Evolutionary conservation across 139 green algal genomes (phyloP).

Genomic region (Ulvella scutata): DNA sequence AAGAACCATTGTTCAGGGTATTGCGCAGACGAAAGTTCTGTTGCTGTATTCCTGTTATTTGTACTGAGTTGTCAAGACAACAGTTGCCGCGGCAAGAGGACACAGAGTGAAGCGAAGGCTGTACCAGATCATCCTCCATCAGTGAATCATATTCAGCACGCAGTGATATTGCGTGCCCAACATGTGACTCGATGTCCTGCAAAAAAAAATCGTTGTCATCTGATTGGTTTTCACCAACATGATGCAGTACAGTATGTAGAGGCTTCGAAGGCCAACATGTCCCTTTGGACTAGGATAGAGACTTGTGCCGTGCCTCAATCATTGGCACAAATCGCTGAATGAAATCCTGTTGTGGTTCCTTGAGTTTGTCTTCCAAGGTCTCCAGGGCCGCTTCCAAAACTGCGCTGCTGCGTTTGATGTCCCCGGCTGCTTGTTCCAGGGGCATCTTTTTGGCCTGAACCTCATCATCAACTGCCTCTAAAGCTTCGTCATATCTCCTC

Average conservation of each 20-base stretch:
- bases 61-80: too few relatives aligned
- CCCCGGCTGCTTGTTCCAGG: not conserved
- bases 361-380: slow-evolving; percentile 2
- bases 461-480: not conserved
- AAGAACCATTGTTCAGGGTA: too few relatives aligned
- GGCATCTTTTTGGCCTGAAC: not conserved
- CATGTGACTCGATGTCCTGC: slow-evolving; percentile 1
- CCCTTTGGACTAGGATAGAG: too few relatives aligned
- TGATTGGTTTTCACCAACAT: not conserved
- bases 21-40: too few relatives aligned
- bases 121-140: not conserved
- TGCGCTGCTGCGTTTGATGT: slow-evolving; percentile 1
- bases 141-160: not conserved
- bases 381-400: not conserved
- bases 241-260: not conserved
- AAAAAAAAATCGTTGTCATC: too few relatives aligned
- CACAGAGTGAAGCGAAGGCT: too few relatives aligned
- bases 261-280: too few relatives aligned
- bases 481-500: not conserved
- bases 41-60: too few relatives aligned
- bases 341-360: not conserved
- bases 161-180: not conserved
- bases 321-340: slow-evolving; percentile 3
- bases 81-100: too few relatives aligned
- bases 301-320: too few relatives aligned